Conservation (phyloP, 306 rosid species). For the Vigna angularis region DNA sequence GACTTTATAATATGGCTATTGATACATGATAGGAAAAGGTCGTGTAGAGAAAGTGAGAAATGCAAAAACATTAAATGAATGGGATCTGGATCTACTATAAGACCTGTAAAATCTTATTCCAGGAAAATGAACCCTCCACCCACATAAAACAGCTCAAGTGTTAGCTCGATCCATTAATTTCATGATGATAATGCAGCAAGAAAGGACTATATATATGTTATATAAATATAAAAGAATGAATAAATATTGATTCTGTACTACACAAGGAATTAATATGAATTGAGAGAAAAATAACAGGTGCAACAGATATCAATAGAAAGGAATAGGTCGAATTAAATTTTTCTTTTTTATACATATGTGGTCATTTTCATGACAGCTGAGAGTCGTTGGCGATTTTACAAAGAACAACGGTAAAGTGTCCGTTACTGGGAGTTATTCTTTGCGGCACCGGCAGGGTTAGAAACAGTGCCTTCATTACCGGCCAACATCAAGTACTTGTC, state of each 20-base stretch:
- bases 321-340: background rate
- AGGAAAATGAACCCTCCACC: background rate
- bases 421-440: too few species aligned
- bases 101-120: background rate
- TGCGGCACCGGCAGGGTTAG: background rate
- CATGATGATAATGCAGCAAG: background rate
- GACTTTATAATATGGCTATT: background rate
- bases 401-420: background rate
- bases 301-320: background rate
- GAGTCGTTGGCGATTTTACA: constrained; percentile 20
- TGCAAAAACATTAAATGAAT: background rate
- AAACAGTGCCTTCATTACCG: constrained; percentile 78
- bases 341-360: background rate
- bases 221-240: background rate
- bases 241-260: background rate
- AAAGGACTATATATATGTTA: background rate
- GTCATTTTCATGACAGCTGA: constrained; percentile 17
- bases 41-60: background rate
- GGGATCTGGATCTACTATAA: background rate
- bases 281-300: background rate
- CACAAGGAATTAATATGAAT: constrained; percentile 14
- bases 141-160: background rate
- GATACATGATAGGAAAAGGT: background rate
- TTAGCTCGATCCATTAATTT: constrained; percentile 23
- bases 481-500: constrained; percentile 85